These are phyloP conservation scores for Ilex asprella DNA, from an alignment of 257 asterid genomes.

Conservation along the genomic window DNA sequence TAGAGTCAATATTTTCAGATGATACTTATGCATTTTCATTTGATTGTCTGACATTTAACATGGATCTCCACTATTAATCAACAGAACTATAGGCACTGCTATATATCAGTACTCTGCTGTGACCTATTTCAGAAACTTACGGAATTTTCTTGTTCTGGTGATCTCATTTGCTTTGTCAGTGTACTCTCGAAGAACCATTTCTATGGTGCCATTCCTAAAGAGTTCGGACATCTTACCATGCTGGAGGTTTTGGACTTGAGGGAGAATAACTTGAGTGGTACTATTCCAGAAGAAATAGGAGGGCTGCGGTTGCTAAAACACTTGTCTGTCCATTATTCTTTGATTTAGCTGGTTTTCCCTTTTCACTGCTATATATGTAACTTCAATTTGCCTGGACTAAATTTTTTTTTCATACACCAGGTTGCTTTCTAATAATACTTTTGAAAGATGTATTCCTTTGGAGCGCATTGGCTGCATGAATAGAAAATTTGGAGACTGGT, in stretches of 20 bases:
- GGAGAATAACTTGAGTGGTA: conserved; percentile 61
- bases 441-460: conserved; percentile 63
- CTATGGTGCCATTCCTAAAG: conserved; percentile 61
- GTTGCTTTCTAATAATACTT: conserved; percentile 62
- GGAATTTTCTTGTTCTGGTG: not conserved
- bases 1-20: no score
- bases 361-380: not conserved
- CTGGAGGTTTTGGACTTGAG: conserved; percentile 79
- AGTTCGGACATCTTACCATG: conserved; percentile 45
- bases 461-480: conserved; percentile 52
- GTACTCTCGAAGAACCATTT: conserved; percentile 58
- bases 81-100: no score
- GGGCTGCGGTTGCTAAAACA: conserved; percentile 43
- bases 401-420: conserved; percentile 32
- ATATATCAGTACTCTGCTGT: no score
- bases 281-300: conserved; percentile 74
- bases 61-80: no score
- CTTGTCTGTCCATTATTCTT: conserved; percentile 42
- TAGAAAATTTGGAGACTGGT: conserved; percentile 83
- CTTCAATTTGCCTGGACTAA: conserved; percentile 9
- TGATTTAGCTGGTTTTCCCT: not conserved
- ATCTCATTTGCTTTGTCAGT: not conserved
- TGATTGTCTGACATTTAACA: no score
- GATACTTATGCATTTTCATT: no score
- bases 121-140: no score